These are phyloP conservation scores for Amanita muscaria DNA, from an alignment of 768 basidiomycete genomes.

Conservation along the genomic window DNA sequence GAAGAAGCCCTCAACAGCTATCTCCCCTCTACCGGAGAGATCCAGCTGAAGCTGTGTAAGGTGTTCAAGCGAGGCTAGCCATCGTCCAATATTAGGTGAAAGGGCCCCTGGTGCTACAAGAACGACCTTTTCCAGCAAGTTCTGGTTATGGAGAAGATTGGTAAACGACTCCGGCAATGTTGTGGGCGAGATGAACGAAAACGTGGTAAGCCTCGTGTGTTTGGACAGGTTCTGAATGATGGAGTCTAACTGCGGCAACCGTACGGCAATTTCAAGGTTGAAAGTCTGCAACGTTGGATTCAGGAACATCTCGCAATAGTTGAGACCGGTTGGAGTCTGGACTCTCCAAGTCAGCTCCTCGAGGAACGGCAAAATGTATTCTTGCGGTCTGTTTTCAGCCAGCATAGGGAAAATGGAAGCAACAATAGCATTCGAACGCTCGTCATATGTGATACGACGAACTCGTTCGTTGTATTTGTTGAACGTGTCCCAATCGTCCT, in stretches of 20 bases:
- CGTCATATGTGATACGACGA: constrained; percentile 60
- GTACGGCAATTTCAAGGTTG: constrained; percentile 53
- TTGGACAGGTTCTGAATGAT: constrained; percentile 59
- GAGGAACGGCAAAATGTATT: constrained; percentile 62
- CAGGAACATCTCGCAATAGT: constrained; percentile 57
- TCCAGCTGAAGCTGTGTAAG: constrained; percentile 64
- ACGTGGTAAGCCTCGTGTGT: constrained; percentile 53
- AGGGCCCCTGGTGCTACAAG: constrained; percentile 72
- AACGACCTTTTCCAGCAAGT: constrained; percentile 48
- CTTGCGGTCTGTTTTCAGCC: constrained; percentile 51
- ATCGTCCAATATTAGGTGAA: constrained; percentile 60
- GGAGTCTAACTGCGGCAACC: constrained; percentile 47
- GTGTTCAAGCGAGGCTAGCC: constrained; percentile 56
- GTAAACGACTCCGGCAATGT: constrained; percentile 66
- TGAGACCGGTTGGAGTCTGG: constrained; percentile 56
- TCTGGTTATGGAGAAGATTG: constrained; percentile 52
- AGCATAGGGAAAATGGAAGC: constrained; percentile 60
- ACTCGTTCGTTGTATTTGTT: constrained; percentile 63
- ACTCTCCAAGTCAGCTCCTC: constrained; percentile 65
- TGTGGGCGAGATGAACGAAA: constrained; percentile 63
- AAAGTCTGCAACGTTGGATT: constrained; percentile 52
- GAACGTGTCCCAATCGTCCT: constrained; percentile 61
- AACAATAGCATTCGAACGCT: constrained; percentile 53
- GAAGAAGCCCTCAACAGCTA: constrained; percentile 76
- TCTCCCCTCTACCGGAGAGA: constrained; percentile 55